Conservation (phyloP, 768 basidiomycete species). For the Rhodotorula diobovata region DNA sequence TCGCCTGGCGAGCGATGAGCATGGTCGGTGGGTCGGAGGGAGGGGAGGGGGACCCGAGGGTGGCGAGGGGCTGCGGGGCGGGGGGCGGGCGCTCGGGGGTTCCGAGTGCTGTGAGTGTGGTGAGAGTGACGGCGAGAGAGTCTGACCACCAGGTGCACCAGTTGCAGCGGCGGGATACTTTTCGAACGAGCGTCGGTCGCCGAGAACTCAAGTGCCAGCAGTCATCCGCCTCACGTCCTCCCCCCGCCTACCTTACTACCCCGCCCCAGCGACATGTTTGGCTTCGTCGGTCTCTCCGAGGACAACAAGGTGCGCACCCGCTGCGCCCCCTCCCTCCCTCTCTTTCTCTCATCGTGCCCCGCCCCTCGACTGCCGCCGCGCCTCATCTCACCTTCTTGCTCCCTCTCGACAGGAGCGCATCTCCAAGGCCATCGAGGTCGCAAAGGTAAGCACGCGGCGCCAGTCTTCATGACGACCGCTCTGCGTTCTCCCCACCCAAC, state of each 20-base stretch:
- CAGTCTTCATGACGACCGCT: not conserved
- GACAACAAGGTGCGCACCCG: slow-evolving; percentile 77
- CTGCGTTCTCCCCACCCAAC: not conserved
- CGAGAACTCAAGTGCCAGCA: no score
- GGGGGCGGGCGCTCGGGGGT: not conserved
- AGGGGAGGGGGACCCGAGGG: not conserved
- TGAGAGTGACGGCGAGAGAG: no score
- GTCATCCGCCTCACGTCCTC: no score
- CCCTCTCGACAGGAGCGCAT: slow-evolving; percentile 68
- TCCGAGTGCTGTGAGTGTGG: no score
- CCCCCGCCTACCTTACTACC: no score
- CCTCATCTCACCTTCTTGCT: not conserved
- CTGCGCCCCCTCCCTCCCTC: not conserved
- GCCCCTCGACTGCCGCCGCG: not conserved
- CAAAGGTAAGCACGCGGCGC: slow-evolving; percentile 62
- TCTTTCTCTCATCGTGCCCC: not conserved
- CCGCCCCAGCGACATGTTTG: not conserved
- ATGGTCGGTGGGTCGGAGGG: not conserved
- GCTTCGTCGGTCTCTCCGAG: slow-evolving; percentile 66
- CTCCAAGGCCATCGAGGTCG: slow-evolving; percentile 70
- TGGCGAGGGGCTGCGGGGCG: not conserved
- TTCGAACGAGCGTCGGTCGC: no score
- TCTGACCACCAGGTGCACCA: no score
- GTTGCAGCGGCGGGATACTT: no score
- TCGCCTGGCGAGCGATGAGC: slow-evolving; percentile 5